Percentiles rank a stretch among this genome's conserved stretches.
These are phyloP conservation scores for Cyclostephanos tholiformis DNA, from an alignment of 108 stramenopile genomes.

Conservation along the genomic window DNA sequence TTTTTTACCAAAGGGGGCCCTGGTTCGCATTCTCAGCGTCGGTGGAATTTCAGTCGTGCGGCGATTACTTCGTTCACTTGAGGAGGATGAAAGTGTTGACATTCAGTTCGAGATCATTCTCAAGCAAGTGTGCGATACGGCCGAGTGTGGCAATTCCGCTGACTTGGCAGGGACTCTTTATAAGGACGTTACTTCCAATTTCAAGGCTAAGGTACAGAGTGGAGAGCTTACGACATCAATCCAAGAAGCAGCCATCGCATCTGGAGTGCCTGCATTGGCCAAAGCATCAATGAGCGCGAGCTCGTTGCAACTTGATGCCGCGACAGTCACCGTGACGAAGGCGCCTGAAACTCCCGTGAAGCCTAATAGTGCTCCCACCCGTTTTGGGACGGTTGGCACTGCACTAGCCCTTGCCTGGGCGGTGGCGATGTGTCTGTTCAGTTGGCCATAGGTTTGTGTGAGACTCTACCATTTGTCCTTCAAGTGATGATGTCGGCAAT, in stretches of 20 bases:
- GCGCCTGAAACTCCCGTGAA: background rate
- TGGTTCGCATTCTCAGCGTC: conserved; percentile 37
- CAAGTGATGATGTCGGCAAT: too few species aligned
- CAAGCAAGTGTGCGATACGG: conserved; percentile 20
- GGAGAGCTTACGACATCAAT: conserved; percentile 25
- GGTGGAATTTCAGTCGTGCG: conserved; percentile 32
- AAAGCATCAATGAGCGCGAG: conserved; percentile 16
- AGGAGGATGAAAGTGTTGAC: conserved; percentile 39
- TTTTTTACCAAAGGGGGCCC: conserved; percentile 36
- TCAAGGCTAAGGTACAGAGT: conserved; percentile 29
- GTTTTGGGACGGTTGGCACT: background rate
- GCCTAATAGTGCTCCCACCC: background rate
- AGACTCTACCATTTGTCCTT: too few species aligned
- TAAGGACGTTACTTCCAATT: conserved; percentile 20
- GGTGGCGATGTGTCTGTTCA: background rate
- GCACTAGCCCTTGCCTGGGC: background rate
- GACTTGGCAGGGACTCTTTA: conserved; percentile 22
- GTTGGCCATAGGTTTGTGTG: background rate
- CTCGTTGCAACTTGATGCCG: conserved; percentile 14
- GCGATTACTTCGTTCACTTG: conserved; percentile 32
- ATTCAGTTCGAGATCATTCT: conserved; percentile 39
- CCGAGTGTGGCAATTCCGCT: conserved; percentile 17
- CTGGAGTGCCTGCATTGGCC: conserved; percentile 24
- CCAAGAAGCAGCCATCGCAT: conserved; percentile 23
- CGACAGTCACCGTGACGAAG: conserved; percentile 16